These are phyloP conservation scores for Crithidia sp. DNA, from an alignment of 208 protist genomes.

Conservation along the genomic window DNA sequence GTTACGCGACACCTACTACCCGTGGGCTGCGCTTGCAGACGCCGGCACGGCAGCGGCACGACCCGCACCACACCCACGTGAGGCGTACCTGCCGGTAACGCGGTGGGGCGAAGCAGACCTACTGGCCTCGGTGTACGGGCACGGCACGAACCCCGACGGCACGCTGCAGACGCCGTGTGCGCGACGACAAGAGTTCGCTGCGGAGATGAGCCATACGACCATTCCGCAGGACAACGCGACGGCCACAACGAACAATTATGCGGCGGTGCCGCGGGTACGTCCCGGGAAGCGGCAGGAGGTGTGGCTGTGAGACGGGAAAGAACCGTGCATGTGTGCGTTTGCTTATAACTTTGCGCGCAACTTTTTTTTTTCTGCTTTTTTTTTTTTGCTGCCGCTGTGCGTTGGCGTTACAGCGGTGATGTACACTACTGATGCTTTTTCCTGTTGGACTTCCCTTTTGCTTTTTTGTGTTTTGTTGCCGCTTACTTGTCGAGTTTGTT, in stretches of 20 bases:
- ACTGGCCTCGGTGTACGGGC: constrained; percentile 20
- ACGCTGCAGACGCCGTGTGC: constrained; percentile 24
- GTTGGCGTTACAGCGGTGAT: too few relatives aligned
- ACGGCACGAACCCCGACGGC: constrained; percentile 15
- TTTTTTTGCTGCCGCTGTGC: not conserved
- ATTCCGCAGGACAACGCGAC: constrained; percentile 31
- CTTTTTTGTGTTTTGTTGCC: too few relatives aligned
- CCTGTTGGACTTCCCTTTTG: too few relatives aligned
- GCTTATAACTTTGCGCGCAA: not conserved
- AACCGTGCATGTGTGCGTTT: too few relatives aligned
- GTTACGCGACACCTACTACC: constrained; percentile 23
- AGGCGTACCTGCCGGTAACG: constrained; percentile 19
- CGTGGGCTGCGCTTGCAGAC: constrained; percentile 21
- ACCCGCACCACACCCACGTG: constrained; percentile 1
- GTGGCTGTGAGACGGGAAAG: constrained; percentile 10
- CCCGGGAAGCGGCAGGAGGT: constrained; percentile 27
- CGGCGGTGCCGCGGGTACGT: constrained; percentile 4
- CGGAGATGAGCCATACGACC: constrained; percentile 9
- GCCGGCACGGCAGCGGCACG: not conserved
- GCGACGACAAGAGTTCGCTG: constrained; percentile 16
- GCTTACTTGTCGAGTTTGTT: too few relatives aligned
- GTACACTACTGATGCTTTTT: too few relatives aligned
- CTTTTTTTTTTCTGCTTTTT: constrained; percentile 4
- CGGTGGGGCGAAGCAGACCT: constrained; percentile 18
- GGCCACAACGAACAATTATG: constrained; percentile 18